Percentiles rank a stretch among this genome's conserved stretches.
These are phyloP conservation scores for Penicillium soppii DNA, from an alignment of 495 filamentous ascomycete species.

Conservation along the genomic window DNA sequence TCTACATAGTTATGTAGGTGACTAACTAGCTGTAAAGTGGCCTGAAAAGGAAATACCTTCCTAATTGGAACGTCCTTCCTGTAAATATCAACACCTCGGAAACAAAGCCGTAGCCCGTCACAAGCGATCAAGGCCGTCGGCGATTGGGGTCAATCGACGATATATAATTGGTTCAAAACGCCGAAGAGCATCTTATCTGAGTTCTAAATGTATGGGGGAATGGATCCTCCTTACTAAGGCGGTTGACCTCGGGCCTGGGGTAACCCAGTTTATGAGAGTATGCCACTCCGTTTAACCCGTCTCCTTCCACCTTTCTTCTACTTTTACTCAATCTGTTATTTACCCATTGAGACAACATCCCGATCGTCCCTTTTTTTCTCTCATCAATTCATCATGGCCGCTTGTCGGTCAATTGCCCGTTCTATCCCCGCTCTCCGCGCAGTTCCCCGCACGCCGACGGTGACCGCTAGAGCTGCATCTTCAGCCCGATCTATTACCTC, in stretches of 20 bases:
- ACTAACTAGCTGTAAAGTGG: too few relatives aligned
- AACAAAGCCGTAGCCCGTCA: neutral
- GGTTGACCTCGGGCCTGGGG: conserved; percentile 31
- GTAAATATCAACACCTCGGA: neutral
- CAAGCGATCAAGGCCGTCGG: conserved; percentile 12
- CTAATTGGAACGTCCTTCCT: neutral
- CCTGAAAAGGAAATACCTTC: neutral
- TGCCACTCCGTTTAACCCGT: neutral
- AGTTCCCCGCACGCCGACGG: conserved; percentile 39
- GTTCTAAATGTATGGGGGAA: conserved; percentile 13
- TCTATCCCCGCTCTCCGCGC: conserved; percentile 47
- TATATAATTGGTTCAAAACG: conserved; percentile 14
- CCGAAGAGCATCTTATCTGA: conserved; percentile 26
- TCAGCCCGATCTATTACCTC: conserved; percentile 31
- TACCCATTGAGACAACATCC: neutral
- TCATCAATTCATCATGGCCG: conserved; percentile 37
- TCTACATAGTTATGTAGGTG: too few relatives aligned
- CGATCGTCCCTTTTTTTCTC: neutral
- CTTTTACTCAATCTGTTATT: conserved; percentile 1
- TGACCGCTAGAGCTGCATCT: conserved; percentile 29
- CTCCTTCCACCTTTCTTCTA: neutral
- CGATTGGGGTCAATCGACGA: neutral
- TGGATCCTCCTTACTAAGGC: conserved; percentile 6
- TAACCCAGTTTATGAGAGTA: conserved; percentile 15
- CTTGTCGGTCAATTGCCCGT: conserved; percentile 42